Evolutionary conservation across 176 grass and related monocot species (phyloP), one percentile per base, ranked within the genome.

Genomic region (Oryza glumipatula): DNA sequence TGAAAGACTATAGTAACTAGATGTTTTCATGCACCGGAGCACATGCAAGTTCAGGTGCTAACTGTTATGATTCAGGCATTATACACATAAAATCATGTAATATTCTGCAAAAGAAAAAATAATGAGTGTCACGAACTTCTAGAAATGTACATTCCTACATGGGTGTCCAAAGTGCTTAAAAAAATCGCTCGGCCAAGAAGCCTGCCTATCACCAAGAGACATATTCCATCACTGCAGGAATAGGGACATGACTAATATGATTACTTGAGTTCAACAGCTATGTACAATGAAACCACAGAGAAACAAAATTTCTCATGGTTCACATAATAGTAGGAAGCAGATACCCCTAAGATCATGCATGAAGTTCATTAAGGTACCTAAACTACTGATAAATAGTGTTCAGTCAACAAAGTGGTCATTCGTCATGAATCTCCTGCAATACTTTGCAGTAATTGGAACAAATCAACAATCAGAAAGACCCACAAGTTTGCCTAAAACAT

Each of bases 291-390:
- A 24, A 72, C 19, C 21, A 47, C 9, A n/a, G 70, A 72, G 41
- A 24, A 32, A 32, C 9, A 2, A 71, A 44, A n/a, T 72, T 14
- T 70, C 3, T 46, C 21, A 24, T 21, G 12, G 70, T 22, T 13
- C 70, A 46, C 3, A 36, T 71, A 68, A 38, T 9, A 71, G 36
- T 71, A 71, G 68, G 68, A 71, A 41, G 36, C 33, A n/a, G 68
- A 17, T 17, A 43, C 19, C 1, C 11, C 47, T 14, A 48, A 48
- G 47, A 49, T 49, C 47, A 49, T 44, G 38, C 41, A 71, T 41
- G 68, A 19, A 41, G 21, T 4, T 45, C 69, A 72, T 72, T 56
- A 19, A 56, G 51, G 51, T 56, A 7, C 2, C 16, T 56, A 56
- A 56, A 16, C 51, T 56, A 56, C 51, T 4, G 21, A 26, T 6